These are phyloP conservation scores for Wallacemonas sp. DNA, from an alignment of 208 protist species.

Conservation along the genomic window DNA sequence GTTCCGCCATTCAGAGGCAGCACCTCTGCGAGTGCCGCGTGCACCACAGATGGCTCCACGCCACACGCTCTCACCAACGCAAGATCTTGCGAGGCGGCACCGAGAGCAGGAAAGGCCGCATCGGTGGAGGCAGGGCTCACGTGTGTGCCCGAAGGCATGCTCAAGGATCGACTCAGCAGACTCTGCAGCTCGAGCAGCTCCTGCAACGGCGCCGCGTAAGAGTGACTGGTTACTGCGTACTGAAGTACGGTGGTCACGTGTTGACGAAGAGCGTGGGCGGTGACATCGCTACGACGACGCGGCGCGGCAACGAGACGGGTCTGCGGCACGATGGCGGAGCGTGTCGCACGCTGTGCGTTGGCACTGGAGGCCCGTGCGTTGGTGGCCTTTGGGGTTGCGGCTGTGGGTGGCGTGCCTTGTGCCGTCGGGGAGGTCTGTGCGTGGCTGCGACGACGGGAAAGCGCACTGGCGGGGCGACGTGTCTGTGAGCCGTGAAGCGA, in stretches of 20 bases:
- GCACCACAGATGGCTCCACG: background rate
- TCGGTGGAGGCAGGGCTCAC: too few relatives aligned
- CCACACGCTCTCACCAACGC: background rate
- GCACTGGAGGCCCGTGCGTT: too few relatives aligned
- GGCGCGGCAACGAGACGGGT: too few relatives aligned
- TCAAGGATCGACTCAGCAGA: background rate
- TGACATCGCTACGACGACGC: background rate
- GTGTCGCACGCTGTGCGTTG: too few relatives aligned
- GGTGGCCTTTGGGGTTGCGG: too few relatives aligned
- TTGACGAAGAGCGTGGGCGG: background rate
- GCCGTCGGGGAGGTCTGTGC: too few relatives aligned
- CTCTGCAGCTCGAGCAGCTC: slow-evolving; percentile 6
- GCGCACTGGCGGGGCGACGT: too few relatives aligned
- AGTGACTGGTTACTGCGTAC: slow-evolving; percentile 10
- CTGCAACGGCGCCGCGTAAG: slow-evolving; percentile 1
- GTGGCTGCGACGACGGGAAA: too few relatives aligned
- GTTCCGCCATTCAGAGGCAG: background rate
- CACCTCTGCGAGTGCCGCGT: background rate
- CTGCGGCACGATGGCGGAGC: too few relatives aligned
- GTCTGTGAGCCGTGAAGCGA: too few relatives aligned
- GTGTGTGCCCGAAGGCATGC: background rate
- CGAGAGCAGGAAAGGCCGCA: background rate
- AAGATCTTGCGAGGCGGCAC: background rate
- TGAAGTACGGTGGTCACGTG: background rate
- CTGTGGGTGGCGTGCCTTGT: too few relatives aligned